Conservation (phyloP, 345 rosid species). For the Linum usitatissimum region DNA sequence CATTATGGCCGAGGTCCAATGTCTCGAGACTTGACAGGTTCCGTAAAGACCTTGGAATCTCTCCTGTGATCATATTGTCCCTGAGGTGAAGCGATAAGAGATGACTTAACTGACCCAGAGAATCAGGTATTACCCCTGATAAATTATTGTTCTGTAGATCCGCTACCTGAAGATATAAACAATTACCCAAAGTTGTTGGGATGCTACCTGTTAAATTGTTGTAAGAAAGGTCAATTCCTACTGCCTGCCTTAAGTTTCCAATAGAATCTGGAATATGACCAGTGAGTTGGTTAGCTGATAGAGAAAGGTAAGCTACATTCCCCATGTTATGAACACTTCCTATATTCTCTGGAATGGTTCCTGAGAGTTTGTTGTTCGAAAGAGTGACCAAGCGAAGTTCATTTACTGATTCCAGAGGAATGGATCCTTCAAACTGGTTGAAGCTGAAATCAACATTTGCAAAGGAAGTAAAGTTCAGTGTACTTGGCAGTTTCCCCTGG, state of each 20-base stretch:
- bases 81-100: conserved; percentile 34
- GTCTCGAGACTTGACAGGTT: conserved; percentile 36
- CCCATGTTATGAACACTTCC: not conserved
- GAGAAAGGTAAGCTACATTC: not conserved
- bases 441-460: conserved; percentile 11
- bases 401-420: conserved; percentile 9
- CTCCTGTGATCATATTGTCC: conserved; percentile 34
- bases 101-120: conserved; percentile 30
- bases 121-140: conserved; percentile 34
- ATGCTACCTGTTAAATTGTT: conserved; percentile 23
- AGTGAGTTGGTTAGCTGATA: conserved; percentile 17
- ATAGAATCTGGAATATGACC: conserved; percentile 19
- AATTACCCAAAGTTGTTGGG: conserved; percentile 17
- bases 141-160: conserved; percentile 38
- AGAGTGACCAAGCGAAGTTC: not conserved
- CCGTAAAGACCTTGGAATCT: conserved; percentile 36
- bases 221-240: conserved; percentile 14
- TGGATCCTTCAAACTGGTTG: conserved; percentile 15
- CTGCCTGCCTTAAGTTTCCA: conserved; percentile 1
- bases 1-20: conserved; percentile 44
- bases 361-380: not conserved
- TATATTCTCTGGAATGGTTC: conserved; percentile 1
- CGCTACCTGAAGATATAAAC: not conserved
- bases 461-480: conserved; percentile 6
- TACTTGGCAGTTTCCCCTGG: conserved; percentile 22